Conservation (phyloP, 2,329 filamentous ascomycete genomes). For the Chaetomium olivaceum region DNA sequence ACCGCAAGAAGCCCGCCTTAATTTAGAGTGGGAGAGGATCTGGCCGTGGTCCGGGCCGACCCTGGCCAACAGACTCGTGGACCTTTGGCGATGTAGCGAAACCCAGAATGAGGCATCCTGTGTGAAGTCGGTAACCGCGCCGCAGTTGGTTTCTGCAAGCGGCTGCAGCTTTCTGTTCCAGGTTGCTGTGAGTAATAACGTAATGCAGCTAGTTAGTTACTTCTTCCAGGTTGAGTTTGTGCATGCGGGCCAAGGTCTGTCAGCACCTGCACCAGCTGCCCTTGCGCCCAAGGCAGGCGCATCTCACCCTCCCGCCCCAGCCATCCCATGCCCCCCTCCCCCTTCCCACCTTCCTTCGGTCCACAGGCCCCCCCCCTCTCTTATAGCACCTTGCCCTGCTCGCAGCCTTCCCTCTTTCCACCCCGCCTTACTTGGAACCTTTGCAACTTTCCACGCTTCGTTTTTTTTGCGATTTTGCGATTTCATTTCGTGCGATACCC, state of each 20-base stretch:
- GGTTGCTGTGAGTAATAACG: constrained; percentile 21
- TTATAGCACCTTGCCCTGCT: constrained; percentile 23
- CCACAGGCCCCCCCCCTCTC: constrained; percentile 24
- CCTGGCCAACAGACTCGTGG: constrained; percentile 21
- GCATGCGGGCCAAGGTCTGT: constrained; percentile 23
- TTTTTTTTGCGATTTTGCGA: constrained; percentile 9
- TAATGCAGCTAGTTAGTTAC: constrained; percentile 13
- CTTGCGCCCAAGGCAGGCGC: constrained; percentile 17
- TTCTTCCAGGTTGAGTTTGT: not conserved
- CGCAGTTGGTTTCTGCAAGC: constrained; percentile 19
- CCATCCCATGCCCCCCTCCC: constrained; percentile 15
- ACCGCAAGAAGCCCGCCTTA: not conserved
- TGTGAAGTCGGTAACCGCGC: constrained; percentile 18
- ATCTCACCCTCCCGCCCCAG: constrained; percentile 18
- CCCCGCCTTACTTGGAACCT: constrained; percentile 21
- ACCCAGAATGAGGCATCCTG: constrained; percentile 11
- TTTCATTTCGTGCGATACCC: constrained; percentile 19
- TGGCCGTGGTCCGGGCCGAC: constrained; percentile 11
- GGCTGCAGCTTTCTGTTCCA: not conserved
- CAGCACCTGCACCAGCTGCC: constrained; percentile 8
- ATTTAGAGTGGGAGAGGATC: constrained; percentile 22
- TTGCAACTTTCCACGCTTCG: constrained; percentile 10
- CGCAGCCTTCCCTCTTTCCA: constrained; percentile 18
- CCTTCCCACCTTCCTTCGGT: constrained; percentile 14
- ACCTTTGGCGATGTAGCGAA: not conserved